A percentile compares a stretch with the other conserved stretches of the same genome.
These are phyloP conservation scores for Lumnitzera racemosa DNA, from an alignment of 345 rosid species.

Conservation along the genomic window DNA sequence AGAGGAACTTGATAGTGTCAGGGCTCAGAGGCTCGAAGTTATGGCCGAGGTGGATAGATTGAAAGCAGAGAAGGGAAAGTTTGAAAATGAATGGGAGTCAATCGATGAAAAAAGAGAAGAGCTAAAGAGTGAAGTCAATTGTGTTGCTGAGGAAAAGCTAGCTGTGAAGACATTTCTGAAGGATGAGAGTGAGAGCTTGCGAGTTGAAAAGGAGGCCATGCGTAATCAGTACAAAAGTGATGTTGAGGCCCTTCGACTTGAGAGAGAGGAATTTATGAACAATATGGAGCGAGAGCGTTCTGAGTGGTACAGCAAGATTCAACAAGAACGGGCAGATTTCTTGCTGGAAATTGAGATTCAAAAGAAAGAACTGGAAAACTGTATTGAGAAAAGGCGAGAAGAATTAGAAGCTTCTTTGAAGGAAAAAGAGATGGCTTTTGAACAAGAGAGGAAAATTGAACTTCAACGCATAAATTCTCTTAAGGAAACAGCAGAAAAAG, in stretches of 20 bases:
- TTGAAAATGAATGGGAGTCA: conserved; percentile 90
- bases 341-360: conserved; percentile 75
- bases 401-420: conserved; percentile 63
- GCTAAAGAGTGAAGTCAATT: conserved; percentile 49
- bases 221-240: conserved; percentile 55
- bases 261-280: conserved; percentile 81
- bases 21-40: conserved; percentile 74
- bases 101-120: conserved; percentile 91
- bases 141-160: conserved; percentile 51
- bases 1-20: conserved; percentile 81
- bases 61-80: conserved; percentile 69
- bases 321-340: conserved; percentile 75
- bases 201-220: conserved; percentile 60
- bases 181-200: conserved; percentile 73
- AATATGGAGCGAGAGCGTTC: conserved; percentile 71
- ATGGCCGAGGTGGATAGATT: conserved; percentile 72
- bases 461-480: conserved; percentile 50
- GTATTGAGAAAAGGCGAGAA: conserved; percentile 67
- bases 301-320: conserved; percentile 80
- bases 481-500: conserved; percentile 59
- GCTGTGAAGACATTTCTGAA: conserved; percentile 58
- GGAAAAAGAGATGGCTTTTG: conserved; percentile 77
- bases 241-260: conserved; percentile 55
- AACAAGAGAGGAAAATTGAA: conserved; percentile 66
- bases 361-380: conserved; percentile 70